Conservation (phyloP, 768 basidiomycete genomes). For the Tricholoma sp. region DNA sequence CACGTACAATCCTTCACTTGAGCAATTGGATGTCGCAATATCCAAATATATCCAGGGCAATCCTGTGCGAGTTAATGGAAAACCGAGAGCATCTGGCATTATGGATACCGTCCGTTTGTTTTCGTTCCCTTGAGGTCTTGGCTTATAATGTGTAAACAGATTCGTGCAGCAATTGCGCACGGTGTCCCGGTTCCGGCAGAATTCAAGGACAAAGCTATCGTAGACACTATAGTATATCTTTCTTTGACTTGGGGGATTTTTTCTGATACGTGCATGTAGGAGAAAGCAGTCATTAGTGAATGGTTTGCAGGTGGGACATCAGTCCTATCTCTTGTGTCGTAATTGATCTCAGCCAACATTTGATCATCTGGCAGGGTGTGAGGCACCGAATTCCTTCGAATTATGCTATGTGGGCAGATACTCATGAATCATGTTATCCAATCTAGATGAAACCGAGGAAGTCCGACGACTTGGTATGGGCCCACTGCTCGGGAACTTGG, state of each 20-base stretch:
- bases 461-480: slow-evolving; percentile 77
- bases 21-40: slow-evolving; percentile 57
- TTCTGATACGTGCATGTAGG: slow-evolving; percentile 29
- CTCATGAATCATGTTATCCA: slow-evolving; percentile 2
- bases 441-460: slow-evolving; percentile 65
- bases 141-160: slow-evolving; percentile 26
- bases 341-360: slow-evolving; percentile 8
- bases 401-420: slow-evolving; percentile 5
- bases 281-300: slow-evolving; percentile 69
- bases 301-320: slow-evolving; percentile 61
- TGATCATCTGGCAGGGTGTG: slow-evolving; percentile 35
- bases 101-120: slow-evolving; percentile 56
- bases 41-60: slow-evolving; percentile 66
- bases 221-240: slow-evolving; percentile 51
- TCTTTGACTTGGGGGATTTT: not conserved
- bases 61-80: slow-evolving; percentile 69
- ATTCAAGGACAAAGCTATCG: slow-evolving; percentile 57
- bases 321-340: not conserved
- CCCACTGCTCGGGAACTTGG: slow-evolving; percentile 59
- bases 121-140: not conserved
- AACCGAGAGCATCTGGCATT: slow-evolving; percentile 69
- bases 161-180: slow-evolving; percentile 67
- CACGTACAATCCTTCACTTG: slow-evolving; percentile 56
- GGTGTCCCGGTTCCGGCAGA: slow-evolving; percentile 67
- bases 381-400: slow-evolving; percentile 9